Base-by-base conservation (phyloP, 2,329 filamentous ascomycete species). In the Raffaelea deltoideospora region DNA sequence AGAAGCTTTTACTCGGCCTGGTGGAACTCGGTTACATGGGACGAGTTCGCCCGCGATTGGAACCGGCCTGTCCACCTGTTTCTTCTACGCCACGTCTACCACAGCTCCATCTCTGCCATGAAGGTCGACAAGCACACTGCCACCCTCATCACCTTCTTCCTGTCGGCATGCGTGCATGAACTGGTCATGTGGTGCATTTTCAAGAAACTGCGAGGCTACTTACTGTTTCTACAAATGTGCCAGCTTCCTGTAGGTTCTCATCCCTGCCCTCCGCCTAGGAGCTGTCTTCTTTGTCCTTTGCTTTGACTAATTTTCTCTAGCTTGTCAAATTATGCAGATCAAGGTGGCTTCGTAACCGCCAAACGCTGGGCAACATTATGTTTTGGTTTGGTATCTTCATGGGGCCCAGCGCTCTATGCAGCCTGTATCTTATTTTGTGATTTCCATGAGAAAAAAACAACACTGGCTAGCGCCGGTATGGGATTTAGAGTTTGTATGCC, bases 301-400 rank as follows among this genome's bases (percentile, higher is more conserved):
- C n/a, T n/a, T 13, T 19, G 17, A 15, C 18, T 14, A 15, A 4
- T 26, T 19, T 34, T 24, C 14, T 22, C 19, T 23, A 67, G 63
- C 57, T 87, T 13, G 77, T 82, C 3, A 64, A 63, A 23, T 51
- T 87, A 32, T 79, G 75, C 47, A 65, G 76, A 43, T 82, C 76
- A 1, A 72, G 64, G 44, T 72, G 76, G 59, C 59, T 86, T 50
- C 72, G 69, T 45, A 69, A 69, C 19, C 63, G 65, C 46, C 64
- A 69, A 46, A 69, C 72, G 2, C 47, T 86, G 17, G 81, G 80
- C 0, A 87, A 88, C 50, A 53, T 82, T 8, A 64, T 84, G 3
- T 87, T 87, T 48, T 88, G 82, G 82, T 50, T 81, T 29, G 79
- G 81, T 0, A 67, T 87, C n/a, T 81, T 83, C 41, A 79, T 79